Base-by-base conservation (phyloP, 257 asterid genomes). In the Nicotiana tabacum region DNA sequence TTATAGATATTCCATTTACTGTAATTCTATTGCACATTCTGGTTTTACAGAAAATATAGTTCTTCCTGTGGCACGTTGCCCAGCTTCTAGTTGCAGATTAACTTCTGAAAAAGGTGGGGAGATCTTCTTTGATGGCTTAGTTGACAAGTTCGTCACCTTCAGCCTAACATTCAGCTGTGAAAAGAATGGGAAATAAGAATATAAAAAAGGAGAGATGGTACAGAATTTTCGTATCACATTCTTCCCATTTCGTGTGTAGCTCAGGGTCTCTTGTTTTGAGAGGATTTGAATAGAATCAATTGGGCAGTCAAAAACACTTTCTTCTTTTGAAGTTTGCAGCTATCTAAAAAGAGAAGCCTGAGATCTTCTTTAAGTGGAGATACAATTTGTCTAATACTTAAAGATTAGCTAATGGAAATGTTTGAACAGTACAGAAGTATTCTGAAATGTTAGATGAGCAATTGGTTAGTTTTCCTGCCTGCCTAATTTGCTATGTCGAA, bases 51-150 rank as follows among this genome's bases (percentile, higher is more conserved):
- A 86, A 87, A 85, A 90, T 87, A 64, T 91, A 85, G 92, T 89
- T 88, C 84, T 88, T 85, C 88, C 65, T 69, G 90, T 89, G 84
- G 80, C 89, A 90, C 89, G 84, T 86, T 84, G 79, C 89, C 91
- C 91, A 86, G 89, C 84, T 85, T 87, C 87, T 86, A 88, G 92
- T 82, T 90, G 93, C 90, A 81, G 92, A 86, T 87, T 81, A 78
- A 77, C 82, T 66, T 80, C 89, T 82, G 89, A 87, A 66, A 92
- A 80, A 85, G 91, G 90, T 87, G 87, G 82, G 86, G 87, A 74
- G 87, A 80, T 84, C 81, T 62, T 53, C 17, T 21, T 62, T 12
- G 83, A 77, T 74, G 84, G 85, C 70, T 84, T 81, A 78, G 67
- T 84, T 87, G 86, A 86, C 89, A 84, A 81, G 87, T 83, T 53